Evolutionary conservation across 768 basidiomycete genomes (phyloP).

Genomic region (Boletus pseudo-olivaceus): DNA sequence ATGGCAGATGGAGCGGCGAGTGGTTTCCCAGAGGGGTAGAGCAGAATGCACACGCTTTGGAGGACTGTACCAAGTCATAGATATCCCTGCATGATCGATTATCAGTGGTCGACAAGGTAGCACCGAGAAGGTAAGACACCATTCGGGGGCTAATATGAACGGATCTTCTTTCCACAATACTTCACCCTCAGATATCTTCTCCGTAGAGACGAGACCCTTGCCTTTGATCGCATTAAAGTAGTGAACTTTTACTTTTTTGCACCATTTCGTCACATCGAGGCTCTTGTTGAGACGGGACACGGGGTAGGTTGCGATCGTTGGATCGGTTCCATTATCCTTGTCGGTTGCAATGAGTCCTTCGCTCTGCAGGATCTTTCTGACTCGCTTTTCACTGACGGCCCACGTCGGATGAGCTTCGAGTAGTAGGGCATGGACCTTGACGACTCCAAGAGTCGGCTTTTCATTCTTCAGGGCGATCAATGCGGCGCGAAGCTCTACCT

Average conservation of each 20-base stretch:
- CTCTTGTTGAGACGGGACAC: conserved; percentile 60
- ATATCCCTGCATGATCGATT: conserved; percentile 55
- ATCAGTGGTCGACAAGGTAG: not conserved
- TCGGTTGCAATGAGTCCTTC: conserved; percentile 45
- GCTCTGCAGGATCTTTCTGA: conserved; percentile 64
- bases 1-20: conserved; percentile 48
- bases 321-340: not conserved
- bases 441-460: conserved; percentile 64
- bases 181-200: conserved; percentile 66
- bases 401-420: conserved; percentile 60
- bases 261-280: conserved; percentile 62
- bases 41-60: conserved; percentile 68
- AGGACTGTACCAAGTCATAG: conserved; percentile 59
- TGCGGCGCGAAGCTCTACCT: conserved; percentile 57
- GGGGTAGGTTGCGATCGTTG: conserved; percentile 40
- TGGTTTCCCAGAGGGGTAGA: conserved; percentile 54
- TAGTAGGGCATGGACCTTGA: conserved; percentile 66
- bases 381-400: conserved; percentile 82
- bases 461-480: conserved; percentile 51
- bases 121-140: conserved; percentile 40
- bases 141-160: conserved; percentile 77
- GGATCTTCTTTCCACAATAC: conserved; percentile 85
- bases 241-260: conserved; percentile 59
- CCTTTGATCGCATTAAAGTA: conserved; percentile 71
- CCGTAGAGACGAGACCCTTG: conserved; percentile 76